Conservation (phyloP, 2,329 filamentous ascomycete genomes). For the Alternaria ventricosa region DNA sequence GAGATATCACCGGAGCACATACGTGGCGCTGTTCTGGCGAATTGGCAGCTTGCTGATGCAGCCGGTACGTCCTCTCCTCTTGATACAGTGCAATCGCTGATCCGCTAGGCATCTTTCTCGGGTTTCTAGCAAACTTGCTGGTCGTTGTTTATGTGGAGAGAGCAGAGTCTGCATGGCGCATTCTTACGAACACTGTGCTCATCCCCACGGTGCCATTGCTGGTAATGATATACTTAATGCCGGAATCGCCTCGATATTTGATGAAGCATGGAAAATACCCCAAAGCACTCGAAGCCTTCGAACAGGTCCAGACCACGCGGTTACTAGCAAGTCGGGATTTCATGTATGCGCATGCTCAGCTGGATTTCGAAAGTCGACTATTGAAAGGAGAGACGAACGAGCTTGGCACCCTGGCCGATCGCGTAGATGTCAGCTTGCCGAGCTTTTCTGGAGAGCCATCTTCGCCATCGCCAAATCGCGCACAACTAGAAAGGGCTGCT, state of each 20-base stretch:
- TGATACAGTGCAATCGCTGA: background rate
- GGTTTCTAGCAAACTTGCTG: constrained; percentile 23
- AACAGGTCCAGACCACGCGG: constrained; percentile 24
- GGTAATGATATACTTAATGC: constrained; percentile 31
- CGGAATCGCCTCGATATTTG: constrained; percentile 24
- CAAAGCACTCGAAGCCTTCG: constrained; percentile 26
- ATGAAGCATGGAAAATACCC: constrained; percentile 32
- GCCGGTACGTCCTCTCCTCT: constrained; percentile 6
- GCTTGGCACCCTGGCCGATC: constrained; percentile 14
- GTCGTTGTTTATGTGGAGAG: constrained; percentile 17
- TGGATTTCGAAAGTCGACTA: constrained; percentile 28
- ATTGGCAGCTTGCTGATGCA: constrained; percentile 33
- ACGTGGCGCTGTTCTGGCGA: constrained; percentile 26
- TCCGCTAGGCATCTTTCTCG: constrained; percentile 24
- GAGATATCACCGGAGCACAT: constrained; percentile 31
- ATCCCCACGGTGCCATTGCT: constrained; percentile 27
- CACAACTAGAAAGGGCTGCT: background rate
- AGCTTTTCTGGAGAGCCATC: background rate
- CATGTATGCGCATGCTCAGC: constrained; percentile 32
- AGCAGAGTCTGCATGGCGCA: constrained; percentile 16
- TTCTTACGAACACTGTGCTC: constrained; percentile 27
- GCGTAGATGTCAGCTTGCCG: constrained; percentile 10
- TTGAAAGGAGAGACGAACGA: constrained; percentile 17
- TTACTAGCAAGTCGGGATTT: constrained; percentile 28
- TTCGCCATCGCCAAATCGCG: background rate